Evolutionary conservation across 1,284 basidiomycete genomes (phyloP).

Genomic region (Clitocybe nebularis): DNA sequence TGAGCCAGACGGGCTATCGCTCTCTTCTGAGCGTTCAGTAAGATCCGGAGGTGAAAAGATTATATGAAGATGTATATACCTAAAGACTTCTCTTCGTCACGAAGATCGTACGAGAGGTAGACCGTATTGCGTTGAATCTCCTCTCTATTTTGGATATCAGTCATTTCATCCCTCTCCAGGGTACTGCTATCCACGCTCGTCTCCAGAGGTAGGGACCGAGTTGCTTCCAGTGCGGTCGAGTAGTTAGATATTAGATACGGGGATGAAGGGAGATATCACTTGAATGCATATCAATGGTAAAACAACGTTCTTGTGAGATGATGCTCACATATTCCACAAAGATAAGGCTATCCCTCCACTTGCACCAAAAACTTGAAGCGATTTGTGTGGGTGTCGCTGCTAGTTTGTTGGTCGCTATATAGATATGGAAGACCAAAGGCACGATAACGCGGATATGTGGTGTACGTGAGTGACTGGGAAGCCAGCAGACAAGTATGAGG

Average conservation of each 20-base stretch:
- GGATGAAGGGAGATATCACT: neutral
- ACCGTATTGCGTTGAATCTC: slow-evolving; percentile 20
- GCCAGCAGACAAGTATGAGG: slow-evolving; percentile 1
- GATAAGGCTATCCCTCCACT: too few relatives aligned
- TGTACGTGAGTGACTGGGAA: slow-evolving; percentile 3
- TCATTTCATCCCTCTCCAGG: slow-evolving; percentile 30
- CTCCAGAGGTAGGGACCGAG: slow-evolving; percentile 8
- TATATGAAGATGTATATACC: slow-evolving; percentile 19
- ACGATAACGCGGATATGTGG: too few relatives aligned
- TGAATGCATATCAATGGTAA: neutral
- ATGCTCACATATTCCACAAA: neutral
- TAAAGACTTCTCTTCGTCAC: slow-evolving; percentile 28
- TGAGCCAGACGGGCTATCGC: slow-evolving; percentile 16
- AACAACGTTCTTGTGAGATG: neutral
- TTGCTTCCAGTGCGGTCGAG: slow-evolving; percentile 14
- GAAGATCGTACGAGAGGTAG: slow-evolving; percentile 14
- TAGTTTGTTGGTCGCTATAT: too few relatives aligned
- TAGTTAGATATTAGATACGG: neutral
- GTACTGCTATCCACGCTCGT: slow-evolving; percentile 9
- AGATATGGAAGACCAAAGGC: too few relatives aligned
- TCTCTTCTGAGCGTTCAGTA: slow-evolving; percentile 13
- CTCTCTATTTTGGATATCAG: slow-evolving; percentile 22
- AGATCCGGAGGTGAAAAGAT: neutral
- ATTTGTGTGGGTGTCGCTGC: too few relatives aligned
- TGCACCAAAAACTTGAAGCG: too few relatives aligned